Evolutionary conservation across 352 stramenopile genomes (phyloP).

Genomic region (Phytopythium montanum): DNA sequence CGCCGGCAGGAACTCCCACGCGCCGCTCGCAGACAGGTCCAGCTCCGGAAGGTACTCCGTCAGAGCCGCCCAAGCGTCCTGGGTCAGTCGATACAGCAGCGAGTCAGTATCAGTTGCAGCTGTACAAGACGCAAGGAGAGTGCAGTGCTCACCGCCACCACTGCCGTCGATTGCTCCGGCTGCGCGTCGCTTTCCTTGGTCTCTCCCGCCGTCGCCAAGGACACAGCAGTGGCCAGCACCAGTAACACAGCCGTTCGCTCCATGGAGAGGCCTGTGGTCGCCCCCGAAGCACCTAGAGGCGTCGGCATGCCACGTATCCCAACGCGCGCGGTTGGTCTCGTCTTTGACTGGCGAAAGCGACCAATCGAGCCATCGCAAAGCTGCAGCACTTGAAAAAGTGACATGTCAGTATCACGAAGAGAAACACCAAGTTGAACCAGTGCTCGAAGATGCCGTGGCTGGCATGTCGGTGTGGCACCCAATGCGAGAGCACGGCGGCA

Average conservation of each 20-base stretch:
- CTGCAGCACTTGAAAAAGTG: not conserved
- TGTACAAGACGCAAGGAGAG: not conserved
- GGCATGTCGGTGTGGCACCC: too few species aligned
- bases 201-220: not conserved
- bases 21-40: slow-evolving; percentile 18
- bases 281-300: not conserved
- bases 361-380: not conserved
- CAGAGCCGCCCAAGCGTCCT: slow-evolving; percentile 7
- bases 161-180: not conserved
- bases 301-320: not conserved
- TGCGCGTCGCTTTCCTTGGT: not conserved
- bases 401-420: too few species aligned
- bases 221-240: not conserved
- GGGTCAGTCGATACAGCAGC: not conserved
- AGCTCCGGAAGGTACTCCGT: slow-evolving; percentile 15
- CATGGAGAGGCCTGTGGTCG: not conserved
- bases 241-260: not conserved
- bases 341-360: not conserved
- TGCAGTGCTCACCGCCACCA: not conserved
- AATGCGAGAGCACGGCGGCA: too few species aligned
- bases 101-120: not conserved
- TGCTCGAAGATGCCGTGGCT: too few species aligned
- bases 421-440: too few species aligned
- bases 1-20: slow-evolving; percentile 29
- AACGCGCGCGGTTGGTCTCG: not conserved